Percentiles rank a stretch among this genome's conserved stretches.
Conservation (phyloP, 352 stramenopile species). For the Phytophthora kernoviae region DNA sequence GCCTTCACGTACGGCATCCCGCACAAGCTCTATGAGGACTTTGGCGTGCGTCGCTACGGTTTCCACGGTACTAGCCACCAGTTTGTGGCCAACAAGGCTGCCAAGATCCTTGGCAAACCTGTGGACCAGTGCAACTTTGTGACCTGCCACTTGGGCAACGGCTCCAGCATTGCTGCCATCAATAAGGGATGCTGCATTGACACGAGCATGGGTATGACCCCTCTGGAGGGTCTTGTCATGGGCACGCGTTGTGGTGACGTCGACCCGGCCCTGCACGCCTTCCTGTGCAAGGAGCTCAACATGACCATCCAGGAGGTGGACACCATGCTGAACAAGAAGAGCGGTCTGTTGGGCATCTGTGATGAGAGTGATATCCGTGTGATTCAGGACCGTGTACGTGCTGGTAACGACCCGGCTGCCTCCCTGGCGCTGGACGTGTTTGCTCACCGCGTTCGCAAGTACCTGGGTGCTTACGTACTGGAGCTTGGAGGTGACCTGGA, state of each 20-base stretch:
- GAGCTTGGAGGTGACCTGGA: constrained; percentile 73
- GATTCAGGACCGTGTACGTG: constrained; percentile 68
- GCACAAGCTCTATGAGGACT: constrained; percentile 77
- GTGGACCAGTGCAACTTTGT: constrained; percentile 73
- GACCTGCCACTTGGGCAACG: constrained; percentile 90
- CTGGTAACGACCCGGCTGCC: constrained; percentile 53
- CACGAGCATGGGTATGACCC: constrained; percentile 91
- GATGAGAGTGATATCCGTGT: constrained; percentile 85
- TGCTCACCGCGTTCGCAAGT: constrained; percentile 86
- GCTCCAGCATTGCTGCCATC: constrained; percentile 84
- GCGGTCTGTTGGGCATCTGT: constrained; percentile 79
- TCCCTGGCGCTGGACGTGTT: constrained; percentile 85
- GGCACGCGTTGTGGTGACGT: constrained; percentile 88
- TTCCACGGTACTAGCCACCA: constrained; percentile 92
- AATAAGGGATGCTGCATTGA: constrained; percentile 80
- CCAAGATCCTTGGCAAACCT: constrained; percentile 58
- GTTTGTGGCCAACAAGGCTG: constrained; percentile 82
- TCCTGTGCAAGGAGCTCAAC: constrained; percentile 64
- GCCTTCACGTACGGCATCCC: constrained; percentile 86
- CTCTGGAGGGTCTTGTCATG: constrained; percentile 90
- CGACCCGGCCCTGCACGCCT: constrained; percentile 84
- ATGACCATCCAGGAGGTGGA: constrained; percentile 83
- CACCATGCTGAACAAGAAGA: constrained; percentile 91
- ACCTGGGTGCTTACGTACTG: constrained; percentile 83
- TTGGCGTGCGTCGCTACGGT: constrained; percentile 87